Evolutionary conservation across 169 alveolate genomes (phyloP), one percentile per base, ranked within the genome.

Genomic region (Plasmodium ovale): DNA sequence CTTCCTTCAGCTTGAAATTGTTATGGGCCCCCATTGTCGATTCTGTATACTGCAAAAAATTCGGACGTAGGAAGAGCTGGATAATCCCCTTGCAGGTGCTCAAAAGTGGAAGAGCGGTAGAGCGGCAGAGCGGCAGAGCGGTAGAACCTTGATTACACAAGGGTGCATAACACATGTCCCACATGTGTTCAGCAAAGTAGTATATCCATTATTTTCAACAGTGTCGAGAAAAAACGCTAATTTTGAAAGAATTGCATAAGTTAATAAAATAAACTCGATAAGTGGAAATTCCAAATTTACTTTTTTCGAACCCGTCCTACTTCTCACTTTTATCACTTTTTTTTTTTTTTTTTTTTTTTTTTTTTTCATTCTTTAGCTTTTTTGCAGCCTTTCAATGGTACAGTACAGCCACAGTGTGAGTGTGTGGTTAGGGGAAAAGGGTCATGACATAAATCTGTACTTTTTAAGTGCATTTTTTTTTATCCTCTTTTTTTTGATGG

Each of bases 21-120:
- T 89, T 97, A 53, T 97, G 99, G 98, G 98, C 99, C 5, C 99
- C 99, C 6, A 65, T 97, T 35, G 97, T 97, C 37, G 99, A 97
- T 73, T 47, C 95, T 6, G 92, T 94, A 58, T 97, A 96, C 91
- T 44, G 74, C 29, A 88, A 84, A 70, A 70, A 72, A 10, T 35
- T 96, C 60, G 99, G 99, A 29, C 94, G 98, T 49, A 89, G 99
- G 51, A 97, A 97, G 87, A 92, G 98, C 19, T 97, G 99, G 99
- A 96, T 97, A 33, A 77, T 97, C 21, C 99, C 99, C 3, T 72
- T 95, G 14, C 97, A 95, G 92, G 67, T n/a, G 65, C n/a, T n/a
- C n/a, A 1, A 6, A 67, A 47, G 27, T 47, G 9, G 16, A 68
- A 35, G 14, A 60, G 42, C 54, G 9, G 10, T 44, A 1, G 27